A percentile compares a stretch with the other conserved stretches of the same genome.
phyloP scores from a whole-genome alignment of 2,329 filamentous ascomycete species.

The Diplodia seriata region DNA sequence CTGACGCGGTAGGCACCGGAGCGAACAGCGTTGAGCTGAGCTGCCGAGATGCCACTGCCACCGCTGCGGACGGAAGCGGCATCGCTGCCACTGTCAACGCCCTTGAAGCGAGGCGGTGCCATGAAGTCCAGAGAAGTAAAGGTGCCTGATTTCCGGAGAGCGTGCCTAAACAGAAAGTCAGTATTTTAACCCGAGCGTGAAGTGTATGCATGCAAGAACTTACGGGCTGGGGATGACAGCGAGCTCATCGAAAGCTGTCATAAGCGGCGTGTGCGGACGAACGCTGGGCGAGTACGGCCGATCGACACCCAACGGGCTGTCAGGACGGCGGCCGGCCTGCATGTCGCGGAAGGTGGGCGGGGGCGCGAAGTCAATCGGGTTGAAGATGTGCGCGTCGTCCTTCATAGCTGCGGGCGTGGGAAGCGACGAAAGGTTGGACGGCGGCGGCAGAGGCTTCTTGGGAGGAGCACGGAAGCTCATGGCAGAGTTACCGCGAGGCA shows the following conservation, averaged over 20 bases:
- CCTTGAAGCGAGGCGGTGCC: constrained; percentile 74
- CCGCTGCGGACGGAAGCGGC: constrained; percentile 68
- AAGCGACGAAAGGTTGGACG: constrained; percentile 73
- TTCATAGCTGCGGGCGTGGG: constrained; percentile 85
- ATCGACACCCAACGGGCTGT: constrained; percentile 64
- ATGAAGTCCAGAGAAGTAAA: constrained; percentile 84
- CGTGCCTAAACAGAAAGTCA: constrained; percentile 60
- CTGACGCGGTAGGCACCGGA: constrained; percentile 86
- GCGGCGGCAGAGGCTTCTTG: constrained; percentile 73
- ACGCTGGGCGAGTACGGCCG: constrained; percentile 77
- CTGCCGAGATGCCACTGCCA: constrained; percentile 76
- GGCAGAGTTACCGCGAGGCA: constrained; percentile 50
- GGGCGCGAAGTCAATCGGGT: constrained; percentile 85
- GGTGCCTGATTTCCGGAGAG: constrained; percentile 76
- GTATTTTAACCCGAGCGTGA: constrained; percentile 30
- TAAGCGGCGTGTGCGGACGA: constrained; percentile 77
- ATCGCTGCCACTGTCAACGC: constrained; percentile 51
- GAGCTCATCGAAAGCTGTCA: constrained; percentile 86
- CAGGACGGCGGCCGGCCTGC: constrained; percentile 68
- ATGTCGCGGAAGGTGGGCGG: constrained; percentile 68
- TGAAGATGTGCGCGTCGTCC: constrained; percentile 77
- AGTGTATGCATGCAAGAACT: constrained; percentile 54
- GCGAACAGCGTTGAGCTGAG: constrained; percentile 74
- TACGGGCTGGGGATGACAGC: constrained; percentile 86
- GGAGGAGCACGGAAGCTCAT: constrained; percentile 50